phyloP scores from a whole-genome alignment of 2,329 filamentous ascomycete genomes.

The Malbranchea cinnamomea region DNA sequence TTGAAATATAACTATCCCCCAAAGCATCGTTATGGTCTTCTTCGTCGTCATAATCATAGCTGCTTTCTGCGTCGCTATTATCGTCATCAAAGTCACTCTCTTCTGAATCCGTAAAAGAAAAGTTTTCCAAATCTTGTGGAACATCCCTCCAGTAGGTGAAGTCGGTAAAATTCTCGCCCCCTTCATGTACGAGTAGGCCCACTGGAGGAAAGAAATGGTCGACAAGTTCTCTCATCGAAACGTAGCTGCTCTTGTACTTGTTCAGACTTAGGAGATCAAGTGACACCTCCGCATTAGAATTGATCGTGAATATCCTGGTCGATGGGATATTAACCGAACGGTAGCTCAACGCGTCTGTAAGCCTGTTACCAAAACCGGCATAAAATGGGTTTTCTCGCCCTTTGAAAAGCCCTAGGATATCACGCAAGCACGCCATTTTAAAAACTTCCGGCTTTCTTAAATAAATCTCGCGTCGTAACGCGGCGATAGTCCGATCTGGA shows the following conservation, averaged over 20 bases:
- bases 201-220: slow-evolving; percentile 97
- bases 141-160: slow-evolving; percentile 91
- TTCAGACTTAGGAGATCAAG: slow-evolving; percentile 81
- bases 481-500: slow-evolving; percentile 88
- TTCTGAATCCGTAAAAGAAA: slow-evolving; percentile 65
- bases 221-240: slow-evolving; percentile 91
- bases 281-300: slow-evolving; percentile 90
- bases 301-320: slow-evolving; percentile 95
- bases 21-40: slow-evolving; percentile 32
- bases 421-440: slow-evolving; percentile 95
- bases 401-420: slow-evolving; percentile 80
- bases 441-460: slow-evolving; percentile 94
- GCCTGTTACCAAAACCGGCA: slow-evolving; percentile 87
- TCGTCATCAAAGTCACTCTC: slow-evolving; percentile 38
- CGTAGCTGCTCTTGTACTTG: slow-evolving; percentile 91
- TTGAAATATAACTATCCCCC: slow-evolving; percentile 43
- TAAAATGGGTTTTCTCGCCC: slow-evolving; percentile 73
- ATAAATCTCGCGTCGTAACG: slow-evolving; percentile 81
- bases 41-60: slow-evolving; percentile 39
- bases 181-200: slow-evolving; percentile 69
- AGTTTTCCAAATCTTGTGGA: slow-evolving; percentile 73
- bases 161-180: slow-evolving; percentile 89
- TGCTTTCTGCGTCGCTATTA: slow-evolving; percentile 28
- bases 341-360: slow-evolving; percentile 93
- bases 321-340: slow-evolving; percentile 90